These are phyloP conservation scores for Termitomyces sp. DNA, from an alignment of 768 basidiomycete genomes.

Conservation along the genomic window DNA sequence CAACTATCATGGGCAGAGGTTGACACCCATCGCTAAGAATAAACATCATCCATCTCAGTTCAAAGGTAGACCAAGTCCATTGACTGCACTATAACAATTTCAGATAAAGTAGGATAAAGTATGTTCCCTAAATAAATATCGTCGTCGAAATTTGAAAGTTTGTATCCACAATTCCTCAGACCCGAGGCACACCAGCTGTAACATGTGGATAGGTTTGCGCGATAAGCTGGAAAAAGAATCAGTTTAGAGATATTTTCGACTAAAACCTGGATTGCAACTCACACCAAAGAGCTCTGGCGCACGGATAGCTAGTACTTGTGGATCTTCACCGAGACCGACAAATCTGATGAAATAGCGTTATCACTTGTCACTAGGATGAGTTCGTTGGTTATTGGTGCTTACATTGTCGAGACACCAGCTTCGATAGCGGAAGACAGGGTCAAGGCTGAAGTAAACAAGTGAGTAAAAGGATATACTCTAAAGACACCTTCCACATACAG, in stretches of 20 bases:
- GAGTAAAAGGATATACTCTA: background rate
- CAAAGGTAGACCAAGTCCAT: no score
- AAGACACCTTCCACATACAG: slow-evolving; percentile 39
- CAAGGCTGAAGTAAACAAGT: slow-evolving; percentile 37
- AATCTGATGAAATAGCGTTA: slow-evolving; percentile 54
- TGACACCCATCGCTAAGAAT: no score
- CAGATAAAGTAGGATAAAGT: no score
- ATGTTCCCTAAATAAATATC: background rate
- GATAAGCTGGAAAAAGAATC: slow-evolving; percentile 45
- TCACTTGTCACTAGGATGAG: background rate
- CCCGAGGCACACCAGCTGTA: slow-evolving; percentile 49
- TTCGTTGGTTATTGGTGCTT: slow-evolving; percentile 15
- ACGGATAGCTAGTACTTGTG: slow-evolving; percentile 68
- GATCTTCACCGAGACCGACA: slow-evolving; percentile 84
- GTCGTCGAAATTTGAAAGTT: background rate
- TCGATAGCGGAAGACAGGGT: slow-evolving; percentile 75
- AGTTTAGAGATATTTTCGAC: slow-evolving; percentile 2
- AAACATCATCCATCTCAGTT: no score
- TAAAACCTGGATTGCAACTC: slow-evolving; percentile 18
- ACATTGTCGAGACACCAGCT: slow-evolving; percentile 88
- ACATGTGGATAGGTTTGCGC: slow-evolving; percentile 67
- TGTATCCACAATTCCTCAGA: slow-evolving; percentile 2
- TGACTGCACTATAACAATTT: no score
- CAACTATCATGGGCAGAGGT: no score
- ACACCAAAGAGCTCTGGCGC: slow-evolving; percentile 70